Evolutionary conservation across 495 filamentous ascomycete genomes (phyloP).

Genomic region (Talaromyces nanjingensis): DNA sequence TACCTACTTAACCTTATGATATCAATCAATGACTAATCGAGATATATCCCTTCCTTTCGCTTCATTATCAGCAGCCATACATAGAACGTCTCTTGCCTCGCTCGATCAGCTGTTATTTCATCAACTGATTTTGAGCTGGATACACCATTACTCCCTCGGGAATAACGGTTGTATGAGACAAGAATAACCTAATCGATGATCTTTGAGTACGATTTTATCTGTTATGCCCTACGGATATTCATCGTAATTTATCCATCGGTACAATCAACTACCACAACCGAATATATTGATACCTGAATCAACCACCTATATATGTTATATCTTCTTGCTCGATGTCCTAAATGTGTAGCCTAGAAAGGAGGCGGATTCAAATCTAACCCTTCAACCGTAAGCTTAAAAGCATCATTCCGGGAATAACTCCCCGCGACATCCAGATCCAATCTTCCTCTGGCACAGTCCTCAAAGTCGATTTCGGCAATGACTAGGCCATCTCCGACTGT

Average conservation of each 20-base stretch:
- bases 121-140: conserved; percentile 54
- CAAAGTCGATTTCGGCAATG: conserved; percentile 49
- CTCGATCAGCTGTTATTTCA: conserved; percentile 39
- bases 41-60: conserved; percentile 8
- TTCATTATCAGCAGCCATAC: background rate
- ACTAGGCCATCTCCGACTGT: conserved; percentile 28
- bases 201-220: conserved; percentile 50
- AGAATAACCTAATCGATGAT: conserved; percentile 38
- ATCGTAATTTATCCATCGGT: conserved; percentile 49
- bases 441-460: conserved; percentile 55
- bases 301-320: background rate
- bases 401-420: conserved; percentile 74
- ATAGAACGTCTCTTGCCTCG: conserved; percentile 46
- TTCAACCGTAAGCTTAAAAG: conserved; percentile 70
- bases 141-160: conserved; percentile 23
- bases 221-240: conserved; percentile 28
- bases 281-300: too few species aligned
- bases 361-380: conserved; percentile 71
- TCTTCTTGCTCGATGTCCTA: background rate
- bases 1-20: conserved; percentile 2
- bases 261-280: conserved; percentile 17
- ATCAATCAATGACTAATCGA: conserved; percentile 9
- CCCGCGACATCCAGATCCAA: conserved; percentile 68
- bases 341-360: conserved; percentile 31
- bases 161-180: conserved; percentile 38